Evolutionary conservation across 345 rosid species (phyloP).

Genomic region (Turritis glabra): DNA sequence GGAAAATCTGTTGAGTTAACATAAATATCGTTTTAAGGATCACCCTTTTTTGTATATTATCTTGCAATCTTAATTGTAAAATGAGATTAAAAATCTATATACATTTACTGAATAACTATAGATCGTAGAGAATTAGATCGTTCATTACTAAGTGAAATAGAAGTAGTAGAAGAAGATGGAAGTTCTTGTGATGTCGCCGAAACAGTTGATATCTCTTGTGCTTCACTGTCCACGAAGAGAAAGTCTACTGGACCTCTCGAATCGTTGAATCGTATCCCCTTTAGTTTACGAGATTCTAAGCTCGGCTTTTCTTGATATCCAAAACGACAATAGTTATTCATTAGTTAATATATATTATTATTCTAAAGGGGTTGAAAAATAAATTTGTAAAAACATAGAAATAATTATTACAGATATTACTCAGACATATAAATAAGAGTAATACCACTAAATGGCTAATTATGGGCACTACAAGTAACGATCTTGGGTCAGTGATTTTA

Average conservation of each 20-base stretch:
- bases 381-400: too few relatives aligned
- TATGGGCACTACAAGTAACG: too few relatives aligned
- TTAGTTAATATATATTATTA: not conserved
- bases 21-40: not conserved
- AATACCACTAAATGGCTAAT: too few relatives aligned
- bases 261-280: not conserved
- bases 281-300: constrained; percentile 3
- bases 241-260: not conserved
- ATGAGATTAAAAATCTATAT: not conserved
- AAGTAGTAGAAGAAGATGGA: not conserved
- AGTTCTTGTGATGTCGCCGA: constrained; percentile 3
- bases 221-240: constrained; percentile 7
- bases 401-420: not conserved
- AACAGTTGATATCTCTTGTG: not conserved
- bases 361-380: not conserved
- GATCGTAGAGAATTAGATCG: constrained; percentile 11
- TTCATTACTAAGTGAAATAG: not conserved
- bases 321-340: not conserved
- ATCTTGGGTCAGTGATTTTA: too few relatives aligned
- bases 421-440: too few relatives aligned
- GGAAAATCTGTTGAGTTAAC: too few relatives aligned
- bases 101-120: not conserved
- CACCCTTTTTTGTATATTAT: not conserved
- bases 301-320: not conserved
- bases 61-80: not conserved